Base-by-base conservation (phyloP, 148 eudicot genomes). In the Polygonum maritimum region DNA sequence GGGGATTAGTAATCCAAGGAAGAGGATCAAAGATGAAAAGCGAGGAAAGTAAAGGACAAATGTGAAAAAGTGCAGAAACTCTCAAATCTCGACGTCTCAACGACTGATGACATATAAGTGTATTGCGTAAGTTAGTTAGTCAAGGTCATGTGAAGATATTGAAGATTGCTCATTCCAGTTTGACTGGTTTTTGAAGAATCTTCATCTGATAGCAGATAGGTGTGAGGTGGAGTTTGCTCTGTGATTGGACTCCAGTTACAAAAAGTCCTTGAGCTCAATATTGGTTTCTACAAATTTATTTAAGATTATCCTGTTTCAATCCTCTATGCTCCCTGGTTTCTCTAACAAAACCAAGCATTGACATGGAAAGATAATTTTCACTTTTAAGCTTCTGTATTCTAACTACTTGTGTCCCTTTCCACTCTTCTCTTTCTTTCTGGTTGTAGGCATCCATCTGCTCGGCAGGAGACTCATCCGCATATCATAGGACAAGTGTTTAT, bases 401-500 rank as follows among this genome's bases (percentile, higher is more conserved):
- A 21, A 69, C 21, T 69, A 38, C 48, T 45, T 72, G 52, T 6
- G 47, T 5, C 18, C 16, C 75, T 19, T 21, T 72, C 48, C 21
- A 15, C 39, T 11, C 38, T 70, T 39, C 73, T 70, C 48, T 8
- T 41, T 69, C 74, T 71, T 21, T 72, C 45, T 54, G 45, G 3
- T 45, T 72, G 35, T 48, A 72, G 75, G 75, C 75, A 72, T 72
- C 75, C 52, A 72, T 44, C 4, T 72, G 75, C 21, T 19, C 8
- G 16, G 75, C 75, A 10, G 75, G 75, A 44, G 75, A 72, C 7
- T 44, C 75, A 9, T 72, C 75, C 45, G 52, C 52, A 72, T 72
- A 72, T 54, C 75, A 72, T 7, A 44, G 75, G 54, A 72, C 75
- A 72, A 72, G 75, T 44, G 51, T 19, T 72, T 72, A 72, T 72